Base-by-base conservation (phyloP, 345 rosid species). In the Fremontodendron californicum region DNA sequence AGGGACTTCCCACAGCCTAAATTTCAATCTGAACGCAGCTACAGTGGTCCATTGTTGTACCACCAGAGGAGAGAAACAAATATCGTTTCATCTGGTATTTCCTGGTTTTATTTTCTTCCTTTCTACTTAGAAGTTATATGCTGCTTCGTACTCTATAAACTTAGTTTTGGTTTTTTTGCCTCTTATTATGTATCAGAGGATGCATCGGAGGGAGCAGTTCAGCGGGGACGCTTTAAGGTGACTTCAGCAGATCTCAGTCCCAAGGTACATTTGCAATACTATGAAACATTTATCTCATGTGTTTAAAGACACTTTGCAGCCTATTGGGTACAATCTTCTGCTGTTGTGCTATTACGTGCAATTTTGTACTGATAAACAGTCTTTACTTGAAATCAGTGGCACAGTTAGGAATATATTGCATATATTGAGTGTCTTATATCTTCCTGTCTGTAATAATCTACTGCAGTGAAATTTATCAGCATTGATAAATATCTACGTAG, bases 161-260 rank as follows among this genome's bases (percentile, higher is more conserved):
- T n/a, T 52, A 5, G 35, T 29, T 29, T 29, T 54, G 5, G 29
- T 71, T 8, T 74, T 40, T 9, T 72, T 48, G 27, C 51, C 55
- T 75, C 10, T 78, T 69, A 64, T 23, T 66, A 37, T 83, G 79
- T 85, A 88, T 94, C 76, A 61, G 99, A 93, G 57, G 96, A 93
- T 82, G 37, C 88, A 40, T 80, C 96, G 73, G 96, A 93, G 77
- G 93, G 93, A 69, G 91, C 93, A 33, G 89, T 93, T 80, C 94
- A 88, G 81, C 85, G 88, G 87, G 99, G 98, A 78, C 94, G 99
- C 52, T 96, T 96, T 87, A 88, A 96, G 85, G 90, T 92, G 73
- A 96, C 93, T 64, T 90, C 93, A 45, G 90, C 89, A 71, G 98
- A 93, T 71, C 88, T 85, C 73, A 90, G 92, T 81, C 93, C 96